Evolutionary conservation across 805 yeast genomes (phyloP).

Genomic region (Metschnikowia continentalis): DNA sequence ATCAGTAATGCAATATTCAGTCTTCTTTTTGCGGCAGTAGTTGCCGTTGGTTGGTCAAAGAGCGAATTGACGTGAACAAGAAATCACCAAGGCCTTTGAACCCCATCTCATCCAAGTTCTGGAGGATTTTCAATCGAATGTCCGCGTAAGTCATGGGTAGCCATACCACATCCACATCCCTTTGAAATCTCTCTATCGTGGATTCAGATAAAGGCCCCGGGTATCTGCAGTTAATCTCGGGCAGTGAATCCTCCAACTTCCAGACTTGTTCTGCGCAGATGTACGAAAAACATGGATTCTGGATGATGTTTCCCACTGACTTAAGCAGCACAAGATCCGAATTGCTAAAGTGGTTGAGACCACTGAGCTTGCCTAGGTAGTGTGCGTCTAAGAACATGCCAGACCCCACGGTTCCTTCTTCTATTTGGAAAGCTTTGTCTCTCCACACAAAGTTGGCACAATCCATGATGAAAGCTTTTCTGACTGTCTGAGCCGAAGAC

Average conservation of each 20-base stretch:
- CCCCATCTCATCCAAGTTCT: constrained; percentile 39
- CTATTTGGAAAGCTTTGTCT: constrained; percentile 45
- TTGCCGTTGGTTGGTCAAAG: constrained; percentile 25
- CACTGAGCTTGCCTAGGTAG: constrained; percentile 29
- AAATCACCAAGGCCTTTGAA: constrained; percentile 48
- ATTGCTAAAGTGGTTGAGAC: constrained; percentile 27
- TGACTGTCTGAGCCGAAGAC: constrained; percentile 27
- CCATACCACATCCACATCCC: constrained; percentile 33
- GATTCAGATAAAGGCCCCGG: constrained; percentile 51
- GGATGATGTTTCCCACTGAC: constrained; percentile 41
- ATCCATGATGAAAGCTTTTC: constrained; percentile 53
- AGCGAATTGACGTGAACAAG: constrained; percentile 50
- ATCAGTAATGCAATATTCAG: neutral
- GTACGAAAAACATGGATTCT: constrained; percentile 49
- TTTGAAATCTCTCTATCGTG: constrained; percentile 31
- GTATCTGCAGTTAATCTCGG: constrained; percentile 33
- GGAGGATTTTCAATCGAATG: constrained; percentile 42
- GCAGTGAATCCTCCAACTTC: constrained; percentile 41
- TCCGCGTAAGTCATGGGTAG: constrained; percentile 39
- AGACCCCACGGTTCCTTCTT: constrained; percentile 27
- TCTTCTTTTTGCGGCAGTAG: neutral
- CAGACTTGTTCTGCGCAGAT: constrained; percentile 43
- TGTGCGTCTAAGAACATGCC: constrained; percentile 36
- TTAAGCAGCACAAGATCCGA: constrained; percentile 26
- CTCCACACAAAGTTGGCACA: constrained; percentile 54